Evolutionary conservation across 257 asterid species (phyloP).

Genomic region (Eucommia ulmoides): DNA sequence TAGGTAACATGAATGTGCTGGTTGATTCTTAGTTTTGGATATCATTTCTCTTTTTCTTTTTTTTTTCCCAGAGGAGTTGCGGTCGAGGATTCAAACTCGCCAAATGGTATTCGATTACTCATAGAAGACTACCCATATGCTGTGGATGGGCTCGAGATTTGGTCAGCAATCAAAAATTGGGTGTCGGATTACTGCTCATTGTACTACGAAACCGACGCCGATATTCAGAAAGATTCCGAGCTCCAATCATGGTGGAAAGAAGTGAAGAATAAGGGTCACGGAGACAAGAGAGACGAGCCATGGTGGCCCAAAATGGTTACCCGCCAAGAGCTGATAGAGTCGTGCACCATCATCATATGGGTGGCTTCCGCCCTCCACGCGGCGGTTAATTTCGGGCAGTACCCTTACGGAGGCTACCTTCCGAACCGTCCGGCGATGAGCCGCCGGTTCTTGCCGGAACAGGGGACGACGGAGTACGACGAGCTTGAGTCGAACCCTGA

Average conservation of each 20-base stretch:
- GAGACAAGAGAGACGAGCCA: neutral
- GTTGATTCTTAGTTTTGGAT: too few species aligned
- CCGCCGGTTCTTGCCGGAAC: neutral
- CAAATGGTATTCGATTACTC: neutral
- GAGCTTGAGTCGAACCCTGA: constrained; percentile 2
- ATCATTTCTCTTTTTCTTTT: too few species aligned
- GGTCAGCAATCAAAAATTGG: neutral
- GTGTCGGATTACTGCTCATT: neutral
- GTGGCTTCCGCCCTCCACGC: constrained; percentile 1
- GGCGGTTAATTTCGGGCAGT: neutral
- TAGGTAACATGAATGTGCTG: too few species aligned
- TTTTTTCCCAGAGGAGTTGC: neutral
- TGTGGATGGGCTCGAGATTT: neutral
- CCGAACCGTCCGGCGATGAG: neutral
- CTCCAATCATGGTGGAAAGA: constrained; percentile 1
- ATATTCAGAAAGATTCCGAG: neutral
- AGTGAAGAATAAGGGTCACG: neutral
- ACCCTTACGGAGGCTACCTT: neutral
- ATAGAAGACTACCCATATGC: constrained; percentile 1
- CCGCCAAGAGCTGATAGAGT: neutral
- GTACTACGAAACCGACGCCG: neutral
- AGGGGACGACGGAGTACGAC: neutral
- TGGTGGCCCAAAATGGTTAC: constrained; percentile 1
- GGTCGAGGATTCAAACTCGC: neutral
- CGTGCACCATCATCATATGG: neutral